phyloP scores from a whole-genome alignment of 176 grass and related monocot genomes.

The Musa schizocarpa region DNA sequence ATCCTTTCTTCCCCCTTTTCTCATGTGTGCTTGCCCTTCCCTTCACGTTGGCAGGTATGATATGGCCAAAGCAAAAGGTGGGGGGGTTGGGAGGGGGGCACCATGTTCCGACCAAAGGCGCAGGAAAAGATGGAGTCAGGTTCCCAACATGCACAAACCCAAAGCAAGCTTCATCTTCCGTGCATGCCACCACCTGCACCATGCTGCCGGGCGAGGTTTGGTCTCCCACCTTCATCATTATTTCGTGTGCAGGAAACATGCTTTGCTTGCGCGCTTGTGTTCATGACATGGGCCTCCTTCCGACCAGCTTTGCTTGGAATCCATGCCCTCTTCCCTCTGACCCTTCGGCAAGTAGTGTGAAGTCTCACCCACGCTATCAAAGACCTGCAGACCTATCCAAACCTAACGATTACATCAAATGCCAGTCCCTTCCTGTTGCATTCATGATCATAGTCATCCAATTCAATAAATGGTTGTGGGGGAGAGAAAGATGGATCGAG shows the following conservation, averaged over 20 bases:
- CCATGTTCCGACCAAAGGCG: slow-evolving; percentile 19
- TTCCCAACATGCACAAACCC: slow-evolving; percentile 1
- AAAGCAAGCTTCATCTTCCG: background rate
- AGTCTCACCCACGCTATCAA: no score
- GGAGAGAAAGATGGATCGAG: background rate
- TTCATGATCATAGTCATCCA: no score
- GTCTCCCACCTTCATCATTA: slow-evolving; percentile 26
- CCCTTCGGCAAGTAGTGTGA: background rate
- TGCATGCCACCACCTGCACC: slow-evolving; percentile 13
- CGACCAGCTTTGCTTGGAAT: slow-evolving; percentile 15
- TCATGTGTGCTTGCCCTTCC: slow-evolving; percentile 1
- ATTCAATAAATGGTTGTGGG: background rate
- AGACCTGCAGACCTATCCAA: no score
- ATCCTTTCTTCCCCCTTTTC: background rate
- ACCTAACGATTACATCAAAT: no score
- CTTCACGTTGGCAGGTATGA: background rate
- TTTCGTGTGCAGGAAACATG: slow-evolving; percentile 27
- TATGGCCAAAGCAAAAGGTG: slow-evolving; percentile 15
- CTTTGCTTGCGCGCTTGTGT: slow-evolving; percentile 26
- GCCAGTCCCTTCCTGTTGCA: no score
- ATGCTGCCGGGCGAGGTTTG: background rate
- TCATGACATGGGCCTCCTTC: background rate
- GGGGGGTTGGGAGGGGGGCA: background rate
- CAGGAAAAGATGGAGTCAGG: slow-evolving; percentile 8
- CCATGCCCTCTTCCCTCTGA: background rate